Percentiles rank a stretch among this genome's conserved stretches.
Conservation (phyloP, 306 rosid species). For the Pachyrhizus erosus region DNA sequence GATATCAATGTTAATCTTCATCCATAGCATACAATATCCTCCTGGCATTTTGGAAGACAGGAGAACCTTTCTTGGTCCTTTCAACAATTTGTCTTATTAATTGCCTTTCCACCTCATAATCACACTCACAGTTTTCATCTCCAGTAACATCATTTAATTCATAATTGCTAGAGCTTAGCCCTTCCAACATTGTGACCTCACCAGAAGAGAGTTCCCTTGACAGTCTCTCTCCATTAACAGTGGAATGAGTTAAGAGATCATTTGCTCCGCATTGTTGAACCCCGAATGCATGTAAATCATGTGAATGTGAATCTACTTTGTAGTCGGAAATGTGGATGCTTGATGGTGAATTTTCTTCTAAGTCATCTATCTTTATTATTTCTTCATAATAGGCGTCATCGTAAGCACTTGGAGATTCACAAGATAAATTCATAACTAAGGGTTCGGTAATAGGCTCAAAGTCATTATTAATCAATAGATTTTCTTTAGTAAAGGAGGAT, state of each 20-base stretch:
- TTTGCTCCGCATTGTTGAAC: constrained; percentile 38
- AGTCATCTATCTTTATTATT: constrained; percentile 55
- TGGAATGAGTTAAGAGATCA: constrained; percentile 26
- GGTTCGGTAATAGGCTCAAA: constrained; percentile 44
- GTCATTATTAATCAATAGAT: constrained; percentile 36
- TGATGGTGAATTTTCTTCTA: constrained; percentile 57
- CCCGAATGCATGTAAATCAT: not conserved
- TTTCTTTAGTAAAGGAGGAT: constrained; percentile 45
- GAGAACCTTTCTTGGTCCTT: constrained; percentile 78
- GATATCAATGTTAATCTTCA: constrained; percentile 45
- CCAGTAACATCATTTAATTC: constrained; percentile 42
- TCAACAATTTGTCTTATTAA: constrained; percentile 81
- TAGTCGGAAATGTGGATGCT: constrained; percentile 37
- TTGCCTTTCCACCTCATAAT: constrained; percentile 70
- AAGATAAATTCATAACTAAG: constrained; percentile 61
- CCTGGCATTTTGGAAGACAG: constrained; percentile 68
- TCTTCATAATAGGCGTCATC: constrained; percentile 62
- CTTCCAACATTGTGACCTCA: constrained; percentile 39
- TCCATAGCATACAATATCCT: constrained; percentile 62
- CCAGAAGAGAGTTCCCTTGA: constrained; percentile 39
- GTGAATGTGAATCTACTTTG: not conserved
- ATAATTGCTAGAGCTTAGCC: constrained; percentile 40
- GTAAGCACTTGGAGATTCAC: constrained; percentile 68
- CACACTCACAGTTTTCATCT: constrained; percentile 59
- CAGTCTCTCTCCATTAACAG: constrained; percentile 33